phyloP scores from a whole-genome alignment of 2,329 filamentous ascomycete species.

The Chaetomium strumarium region DNA sequence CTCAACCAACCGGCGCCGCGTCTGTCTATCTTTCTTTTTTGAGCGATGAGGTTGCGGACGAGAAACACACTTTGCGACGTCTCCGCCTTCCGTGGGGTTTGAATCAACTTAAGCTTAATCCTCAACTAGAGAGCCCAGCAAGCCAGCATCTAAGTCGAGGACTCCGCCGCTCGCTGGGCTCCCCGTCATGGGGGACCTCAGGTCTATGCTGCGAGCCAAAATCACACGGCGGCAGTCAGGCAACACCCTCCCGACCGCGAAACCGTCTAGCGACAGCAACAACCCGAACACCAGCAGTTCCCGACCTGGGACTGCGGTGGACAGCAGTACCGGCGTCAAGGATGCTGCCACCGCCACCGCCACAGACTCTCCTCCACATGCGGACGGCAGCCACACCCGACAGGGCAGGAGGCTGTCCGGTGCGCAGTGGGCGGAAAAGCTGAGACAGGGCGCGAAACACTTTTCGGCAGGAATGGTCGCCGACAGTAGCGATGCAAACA shows the following conservation, averaged over 20 bases:
- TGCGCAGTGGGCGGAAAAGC: constrained; percentile 15
- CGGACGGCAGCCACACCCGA: constrained; percentile 6
- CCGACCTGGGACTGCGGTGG: constrained; percentile 7
- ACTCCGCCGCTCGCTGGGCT: constrained; percentile 8
- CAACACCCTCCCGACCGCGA: constrained; percentile 27
- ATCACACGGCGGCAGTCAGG: constrained; percentile 40
- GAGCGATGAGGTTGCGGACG: too few species aligned
- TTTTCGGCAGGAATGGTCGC: neutral
- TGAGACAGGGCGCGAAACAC: constrained; percentile 17
- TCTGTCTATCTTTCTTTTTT: too few species aligned
- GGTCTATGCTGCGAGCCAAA: constrained; percentile 42
- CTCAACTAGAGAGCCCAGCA: too few species aligned
- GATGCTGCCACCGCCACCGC: constrained; percentile 5
- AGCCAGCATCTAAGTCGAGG: constrained; percentile 3
- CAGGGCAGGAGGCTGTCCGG: constrained; percentile 1
- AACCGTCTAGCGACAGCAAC: constrained; percentile 17
- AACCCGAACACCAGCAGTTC: constrained; percentile 13
- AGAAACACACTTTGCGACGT: too few species aligned
- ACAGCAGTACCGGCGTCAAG: constrained; percentile 2
- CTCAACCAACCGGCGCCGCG: too few species aligned
- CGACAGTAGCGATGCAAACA: constrained; percentile 10
- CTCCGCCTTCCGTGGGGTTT: too few species aligned
- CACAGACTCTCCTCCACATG: neutral
- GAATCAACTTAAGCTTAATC: too few species aligned
- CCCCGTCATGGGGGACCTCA: constrained; percentile 39